Percentiles rank a stretch among this genome's conserved stretches.
Evolutionary conservation across 768 basidiomycete genomes (phyloP).

Genomic region (Pisolithus microcarpus): DNA sequence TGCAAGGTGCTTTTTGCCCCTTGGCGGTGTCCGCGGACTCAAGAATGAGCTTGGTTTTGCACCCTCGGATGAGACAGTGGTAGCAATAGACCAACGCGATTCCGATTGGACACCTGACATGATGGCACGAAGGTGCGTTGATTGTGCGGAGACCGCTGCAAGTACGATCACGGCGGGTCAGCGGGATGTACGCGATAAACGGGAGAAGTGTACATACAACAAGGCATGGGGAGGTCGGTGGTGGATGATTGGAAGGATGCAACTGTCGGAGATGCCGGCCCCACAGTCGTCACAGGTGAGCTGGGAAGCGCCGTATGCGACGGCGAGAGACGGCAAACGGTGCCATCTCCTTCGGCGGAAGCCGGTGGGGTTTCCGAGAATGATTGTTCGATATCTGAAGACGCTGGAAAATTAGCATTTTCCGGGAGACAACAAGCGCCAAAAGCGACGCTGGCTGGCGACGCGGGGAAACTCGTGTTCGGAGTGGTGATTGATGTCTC

Average conservation of each 20-base stretch:
- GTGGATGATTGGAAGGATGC: neutral
- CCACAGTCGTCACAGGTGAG: neutral
- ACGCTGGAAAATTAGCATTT: constrained; percentile 20
- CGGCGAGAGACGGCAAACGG: neutral
- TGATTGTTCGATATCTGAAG: constrained; percentile 10
- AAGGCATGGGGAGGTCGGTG: neutral
- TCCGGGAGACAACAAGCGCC: constrained; percentile 15
- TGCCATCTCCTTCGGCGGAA: neutral
- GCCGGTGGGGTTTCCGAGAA: constrained; percentile 1
- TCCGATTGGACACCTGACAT: constrained; percentile 1
- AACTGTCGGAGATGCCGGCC: constrained; percentile 1
- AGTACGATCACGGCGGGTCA: neutral
- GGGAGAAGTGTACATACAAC: neutral
- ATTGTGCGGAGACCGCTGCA: constrained; percentile 2
- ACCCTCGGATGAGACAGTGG: constrained; percentile 20
- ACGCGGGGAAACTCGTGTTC: constrained; percentile 15
- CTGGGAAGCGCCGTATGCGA: constrained; percentile 1
- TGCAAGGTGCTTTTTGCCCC: constrained; percentile 10
- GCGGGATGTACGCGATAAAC: neutral
- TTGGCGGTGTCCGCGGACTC: constrained; percentile 10
- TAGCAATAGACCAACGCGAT: constrained; percentile 25
- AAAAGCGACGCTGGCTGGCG: constrained; percentile 16
- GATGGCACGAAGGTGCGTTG: constrained; percentile 1
- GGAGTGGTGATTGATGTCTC: constrained; percentile 22
- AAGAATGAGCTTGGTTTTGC: constrained; percentile 1